These are phyloP conservation scores for Aspergillus biplanus DNA, from an alignment of 495 filamentous ascomycete genomes.

Conservation along the genomic window DNA sequence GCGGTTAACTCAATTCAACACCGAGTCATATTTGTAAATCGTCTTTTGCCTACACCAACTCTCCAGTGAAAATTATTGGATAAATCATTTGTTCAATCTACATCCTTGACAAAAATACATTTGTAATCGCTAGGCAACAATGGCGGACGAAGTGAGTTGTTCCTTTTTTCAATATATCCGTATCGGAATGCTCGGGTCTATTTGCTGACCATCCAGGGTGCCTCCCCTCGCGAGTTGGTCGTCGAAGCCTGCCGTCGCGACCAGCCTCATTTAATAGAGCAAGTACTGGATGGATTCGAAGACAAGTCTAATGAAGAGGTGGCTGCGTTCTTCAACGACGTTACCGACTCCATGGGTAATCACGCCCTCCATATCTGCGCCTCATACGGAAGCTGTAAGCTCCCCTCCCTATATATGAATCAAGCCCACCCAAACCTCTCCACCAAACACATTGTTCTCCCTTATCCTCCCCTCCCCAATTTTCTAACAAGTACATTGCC, in stretches of 20 bases:
- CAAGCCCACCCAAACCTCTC: not conserved
- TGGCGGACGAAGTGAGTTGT: conserved; percentile 48
- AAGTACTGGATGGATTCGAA: conserved; percentile 51
- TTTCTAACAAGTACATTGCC: not conserved
- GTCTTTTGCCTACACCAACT: not conserved
- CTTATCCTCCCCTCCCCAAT: not conserved
- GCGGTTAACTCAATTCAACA: conserved; percentile 3
- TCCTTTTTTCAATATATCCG: conserved; percentile 7
- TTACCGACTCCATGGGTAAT: conserved; percentile 83
- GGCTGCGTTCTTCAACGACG: conserved; percentile 77
- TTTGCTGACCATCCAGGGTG: conserved; percentile 64
- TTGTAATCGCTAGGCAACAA: conserved; percentile 25
- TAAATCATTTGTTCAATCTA: not conserved
- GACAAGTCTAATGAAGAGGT: conserved; percentile 56
- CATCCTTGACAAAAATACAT: not conserved
- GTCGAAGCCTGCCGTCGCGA: conserved; percentile 93
- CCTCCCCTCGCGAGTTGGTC: conserved; percentile 79
- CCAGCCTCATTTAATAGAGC: conserved; percentile 79
- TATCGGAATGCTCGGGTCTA: conserved; percentile 20
- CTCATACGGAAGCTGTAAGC: conserved; percentile 80
- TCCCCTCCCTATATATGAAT: not conserved
- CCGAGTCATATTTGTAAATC: not conserved
- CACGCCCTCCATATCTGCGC: conserved; percentile 90
- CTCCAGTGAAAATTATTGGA: not conserved
- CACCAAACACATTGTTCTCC: no score